These are phyloP conservation scores for Penicillium waksmanii DNA, from an alignment of 495 filamentous ascomycete species.

Conservation along the genomic window DNA sequence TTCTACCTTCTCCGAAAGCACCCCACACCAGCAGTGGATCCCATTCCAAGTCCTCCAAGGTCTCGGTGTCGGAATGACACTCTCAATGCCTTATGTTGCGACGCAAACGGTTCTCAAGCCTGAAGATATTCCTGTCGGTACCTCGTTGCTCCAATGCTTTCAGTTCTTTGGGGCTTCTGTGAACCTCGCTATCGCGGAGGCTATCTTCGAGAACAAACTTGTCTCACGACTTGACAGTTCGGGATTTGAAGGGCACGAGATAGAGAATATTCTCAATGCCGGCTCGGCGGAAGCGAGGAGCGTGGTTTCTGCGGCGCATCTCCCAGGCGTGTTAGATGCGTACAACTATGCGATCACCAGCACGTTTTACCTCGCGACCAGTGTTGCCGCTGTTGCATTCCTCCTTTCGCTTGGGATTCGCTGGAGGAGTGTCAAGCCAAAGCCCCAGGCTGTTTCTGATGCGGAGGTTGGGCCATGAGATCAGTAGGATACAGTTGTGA, in stretches of 20 bases:
- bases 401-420: conserved; percentile 22
- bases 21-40: conserved; percentile 11
- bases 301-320: conserved; percentile 13
- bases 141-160: conserved; percentile 10
- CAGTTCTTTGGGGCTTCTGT: conserved; percentile 17
- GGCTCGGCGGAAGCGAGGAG: conserved; percentile 9
- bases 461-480: neutral
- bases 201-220: conserved; percentile 14
- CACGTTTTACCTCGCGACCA: conserved; percentile 30
- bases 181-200: conserved; percentile 11
- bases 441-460: conserved; percentile 3
- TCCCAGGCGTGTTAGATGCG: conserved; percentile 3
- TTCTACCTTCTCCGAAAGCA: conserved; percentile 11
- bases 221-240: neutral
- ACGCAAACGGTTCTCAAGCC: conserved; percentile 14
- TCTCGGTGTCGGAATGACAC: conserved; percentile 12
- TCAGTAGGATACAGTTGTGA: no score
- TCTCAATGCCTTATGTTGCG: conserved; percentile 12
- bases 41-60: conserved; percentile 14
- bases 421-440: conserved; percentile 19
- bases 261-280: conserved; percentile 6
- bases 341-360: conserved; percentile 33
- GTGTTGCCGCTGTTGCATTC: conserved; percentile 21
- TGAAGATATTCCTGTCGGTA: conserved; percentile 15
- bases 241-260: neutral